Conservation (phyloP, 2,329 filamentous ascomycete genomes). For the Aspergillus hortae region DNA sequence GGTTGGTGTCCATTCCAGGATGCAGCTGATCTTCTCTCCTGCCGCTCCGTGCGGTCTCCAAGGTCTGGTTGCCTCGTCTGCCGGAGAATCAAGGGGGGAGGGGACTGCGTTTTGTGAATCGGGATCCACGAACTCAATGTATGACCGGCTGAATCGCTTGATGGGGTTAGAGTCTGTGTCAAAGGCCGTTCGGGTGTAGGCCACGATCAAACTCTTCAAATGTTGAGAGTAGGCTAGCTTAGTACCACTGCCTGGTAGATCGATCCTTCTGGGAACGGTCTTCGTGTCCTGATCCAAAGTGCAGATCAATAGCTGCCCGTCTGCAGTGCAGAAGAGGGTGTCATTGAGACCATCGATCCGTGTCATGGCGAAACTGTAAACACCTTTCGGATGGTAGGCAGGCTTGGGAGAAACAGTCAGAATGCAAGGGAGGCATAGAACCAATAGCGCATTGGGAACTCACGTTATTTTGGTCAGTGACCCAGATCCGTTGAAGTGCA, state of each 20-base stretch:
- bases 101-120: conserved; percentile 26
- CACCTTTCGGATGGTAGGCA: conserved; percentile 33
- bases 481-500: conserved; percentile 35
- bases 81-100: conserved; percentile 4
- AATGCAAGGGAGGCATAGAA: not conserved
- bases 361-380: conserved; percentile 36
- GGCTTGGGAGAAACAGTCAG: conserved; percentile 27
- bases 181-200: conserved; percentile 34
- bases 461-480: conserved; percentile 42
- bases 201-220: conserved; percentile 49
- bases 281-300: conserved; percentile 42
- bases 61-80: conserved; percentile 9
- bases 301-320: conserved; percentile 47
- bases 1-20: conserved; percentile 40
- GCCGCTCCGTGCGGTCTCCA: conserved; percentile 30
- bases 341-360: conserved; percentile 33
- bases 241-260: conserved; percentile 40
- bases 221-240: conserved; percentile 45
- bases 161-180: conserved; percentile 26
- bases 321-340: conserved; percentile 47
- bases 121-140: conserved; percentile 39
- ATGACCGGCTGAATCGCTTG: conserved; percentile 30
- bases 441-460: conserved; percentile 10
- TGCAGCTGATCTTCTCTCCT: conserved; percentile 40
- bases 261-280: conserved; percentile 39